phyloP scores from a whole-genome alignment of 2,329 filamentous ascomycete species.

The Neodidymelliopsis sp. region DNA sequence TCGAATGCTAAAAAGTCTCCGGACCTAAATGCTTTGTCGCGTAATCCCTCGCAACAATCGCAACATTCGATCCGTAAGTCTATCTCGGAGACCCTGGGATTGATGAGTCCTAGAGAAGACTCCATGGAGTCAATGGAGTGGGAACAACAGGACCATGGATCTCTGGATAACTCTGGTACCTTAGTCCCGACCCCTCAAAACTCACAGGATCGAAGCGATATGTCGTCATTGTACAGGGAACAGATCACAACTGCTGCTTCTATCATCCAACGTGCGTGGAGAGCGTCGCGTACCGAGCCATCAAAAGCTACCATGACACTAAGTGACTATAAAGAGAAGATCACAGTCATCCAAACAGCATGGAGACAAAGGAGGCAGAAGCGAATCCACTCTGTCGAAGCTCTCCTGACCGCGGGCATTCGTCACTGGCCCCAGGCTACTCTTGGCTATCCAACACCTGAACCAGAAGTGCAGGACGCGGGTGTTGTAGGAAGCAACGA shows the following conservation, averaged over 20 bases:
- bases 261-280: constrained; percentile 48
- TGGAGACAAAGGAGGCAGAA: constrained; percentile 48
- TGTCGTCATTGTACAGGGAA: constrained; percentile 36
- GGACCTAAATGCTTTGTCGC: constrained; percentile 35
- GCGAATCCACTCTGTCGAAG: constrained; percentile 39
- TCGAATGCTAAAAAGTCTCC: constrained; percentile 36
- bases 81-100: constrained; percentile 39
- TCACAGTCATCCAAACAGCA: constrained; percentile 47
- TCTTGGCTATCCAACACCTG: constrained; percentile 44
- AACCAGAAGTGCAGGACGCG: constrained; percentile 36
- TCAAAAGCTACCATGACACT: constrained; percentile 33
- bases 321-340: constrained; percentile 50
- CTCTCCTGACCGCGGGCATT: constrained; percentile 41
- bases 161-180: constrained; percentile 37
- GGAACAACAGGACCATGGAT: constrained; percentile 29
- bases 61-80: constrained; percentile 45
- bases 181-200: constrained; percentile 38
- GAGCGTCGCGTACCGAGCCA: constrained; percentile 36
- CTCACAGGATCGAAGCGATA: constrained; percentile 37
- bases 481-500: constrained; percentile 28
- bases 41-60: constrained; percentile 42
- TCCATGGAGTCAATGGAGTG: constrained; percentile 37
- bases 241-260: constrained; percentile 40
- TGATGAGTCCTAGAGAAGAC: constrained; percentile 44
- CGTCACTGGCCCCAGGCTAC: constrained; percentile 46